These are phyloP conservation scores for Capronia coronata DNA, from an alignment of 2,329 filamentous ascomycete genomes.

Conservation along the genomic window DNA sequence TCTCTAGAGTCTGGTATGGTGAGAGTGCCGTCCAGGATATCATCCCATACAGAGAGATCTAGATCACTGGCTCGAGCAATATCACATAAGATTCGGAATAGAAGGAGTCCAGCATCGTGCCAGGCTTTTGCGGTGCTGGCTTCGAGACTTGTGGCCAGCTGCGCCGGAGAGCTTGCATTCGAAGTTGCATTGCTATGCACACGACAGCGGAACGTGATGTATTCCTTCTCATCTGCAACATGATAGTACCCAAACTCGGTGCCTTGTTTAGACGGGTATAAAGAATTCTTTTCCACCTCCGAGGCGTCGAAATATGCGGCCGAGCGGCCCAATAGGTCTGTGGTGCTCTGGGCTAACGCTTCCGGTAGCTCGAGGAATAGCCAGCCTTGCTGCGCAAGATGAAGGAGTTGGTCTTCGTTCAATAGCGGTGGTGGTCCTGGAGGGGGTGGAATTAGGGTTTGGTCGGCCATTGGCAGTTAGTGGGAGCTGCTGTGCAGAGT, in stretches of 20 bases:
- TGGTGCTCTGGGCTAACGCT: background rate
- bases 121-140: conserved; percentile 21
- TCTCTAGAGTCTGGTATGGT: conserved; percentile 15
- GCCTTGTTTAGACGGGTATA: conserved; percentile 27
- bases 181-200: conserved; percentile 1
- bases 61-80: conserved; percentile 25
- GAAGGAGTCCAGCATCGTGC: conserved; percentile 20
- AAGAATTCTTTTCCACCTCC: conserved; percentile 6
- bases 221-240: conserved; percentile 29
- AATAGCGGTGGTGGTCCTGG: conserved; percentile 24
- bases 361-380: conserved; percentile 13
- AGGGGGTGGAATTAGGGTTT: conserved; percentile 4
- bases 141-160: conserved; percentile 1
- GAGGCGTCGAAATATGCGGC: conserved; percentile 11
- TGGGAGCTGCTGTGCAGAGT: background rate
- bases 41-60: conserved; percentile 25
- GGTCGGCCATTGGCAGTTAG: background rate
- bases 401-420: conserved; percentile 14
- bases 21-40: conserved; percentile 26
- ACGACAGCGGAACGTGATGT: conserved; percentile 29
- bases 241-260: conserved; percentile 30
- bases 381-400: conserved; percentile 22
- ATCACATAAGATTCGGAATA: conserved; percentile 30
- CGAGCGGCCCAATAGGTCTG: conserved; percentile 11
- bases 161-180: background rate